Base-by-base conservation (phyloP, 768 basidiomycete species). In the Podaxis rugospora region DNA sequence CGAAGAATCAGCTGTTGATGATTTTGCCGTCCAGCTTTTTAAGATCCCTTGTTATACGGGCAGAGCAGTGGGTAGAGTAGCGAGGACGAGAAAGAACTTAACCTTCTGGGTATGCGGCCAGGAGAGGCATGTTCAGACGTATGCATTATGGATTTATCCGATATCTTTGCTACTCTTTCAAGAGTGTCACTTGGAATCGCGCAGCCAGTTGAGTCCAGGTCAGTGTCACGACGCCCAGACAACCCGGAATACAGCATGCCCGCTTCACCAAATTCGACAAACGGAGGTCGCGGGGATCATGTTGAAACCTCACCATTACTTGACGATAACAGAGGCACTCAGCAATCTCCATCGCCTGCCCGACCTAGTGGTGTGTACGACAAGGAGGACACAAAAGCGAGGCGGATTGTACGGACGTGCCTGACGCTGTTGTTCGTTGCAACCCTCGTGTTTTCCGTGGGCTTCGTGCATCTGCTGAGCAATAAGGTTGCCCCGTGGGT, bases 361-460 rank as follows among this genome's bases (percentile, higher is more conserved):
- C 61, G 56, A 27, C 21, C 21, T 21, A 5, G n/a, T 44, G n/a
- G 6, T 21, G 23, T 23, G 42, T 66, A 47, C 54, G 58, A 18
- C 50, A 59, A 14, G 63, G 70, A 52, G 36, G 66, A 13, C 52
- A 61, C 65, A n/a, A 76, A 65, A 63, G 66, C 68, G 42, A 82
- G 84, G 37, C 70, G 72, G 3, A 63, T 78, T 18, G 74, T 83
- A 11, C 83, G 85, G 80, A 70, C 75, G 32, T 65, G 67, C 14
- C 69, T 87, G 64, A 77, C 76, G 1, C 36, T 80, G 21, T 46
- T 85, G 32, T 77, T 81, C 67, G 72, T 81, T 47, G 57, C 78
- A 54, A 76, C 76, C 13, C 74, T 78, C 16, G 72, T 85, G 44
- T 65, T 83, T 28, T 63, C 85, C 51, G 70, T 81, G n/a, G 74